Conservation (phyloP, 768 basidiomycete genomes). For the Leccinum fibrillosum region DNA sequence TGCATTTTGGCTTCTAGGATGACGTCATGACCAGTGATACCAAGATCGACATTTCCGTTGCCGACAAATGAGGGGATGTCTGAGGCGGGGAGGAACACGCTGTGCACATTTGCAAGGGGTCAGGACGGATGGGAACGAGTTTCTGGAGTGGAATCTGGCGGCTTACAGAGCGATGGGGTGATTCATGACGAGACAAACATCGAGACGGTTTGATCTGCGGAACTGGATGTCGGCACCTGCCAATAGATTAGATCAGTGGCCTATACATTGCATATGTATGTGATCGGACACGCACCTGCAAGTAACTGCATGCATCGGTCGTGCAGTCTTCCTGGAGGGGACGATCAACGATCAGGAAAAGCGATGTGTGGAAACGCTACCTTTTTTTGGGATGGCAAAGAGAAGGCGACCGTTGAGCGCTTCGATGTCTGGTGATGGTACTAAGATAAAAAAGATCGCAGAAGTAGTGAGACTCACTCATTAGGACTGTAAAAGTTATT, state of each 20-base stretch:
- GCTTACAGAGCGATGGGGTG: slow-evolving; percentile 90
- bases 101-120: slow-evolving; percentile 29
- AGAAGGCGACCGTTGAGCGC: slow-evolving; percentile 80
- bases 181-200: slow-evolving; percentile 92
- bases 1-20: slow-evolving; percentile 89
- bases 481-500: not conserved
- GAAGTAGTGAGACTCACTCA: slow-evolving; percentile 19
- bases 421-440: slow-evolving; percentile 53
- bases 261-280: too few species aligned
- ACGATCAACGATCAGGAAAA: not conserved
- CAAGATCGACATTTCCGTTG: slow-evolving; percentile 93
- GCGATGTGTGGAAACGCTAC: slow-evolving; percentile 34
- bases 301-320: slow-evolving; percentile 88
- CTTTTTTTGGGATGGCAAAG: slow-evolving; percentile 98
- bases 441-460: not conserved
- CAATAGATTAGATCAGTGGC: not conserved
- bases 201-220: slow-evolving; percentile 79
- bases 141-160: not conserved
- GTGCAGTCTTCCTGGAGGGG: slow-evolving; percentile 67
- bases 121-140: not conserved
- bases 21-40: slow-evolving; percentile 98
- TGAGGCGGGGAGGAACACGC: slow-evolving; percentile 93
- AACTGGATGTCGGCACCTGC: slow-evolving; percentile 95
- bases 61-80: slow-evolving; percentile 99
- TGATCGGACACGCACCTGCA: slow-evolving; percentile 50